Base-by-base conservation (phyloP, 345 rosid genomes). In the Gossypium stocksii region DNA sequence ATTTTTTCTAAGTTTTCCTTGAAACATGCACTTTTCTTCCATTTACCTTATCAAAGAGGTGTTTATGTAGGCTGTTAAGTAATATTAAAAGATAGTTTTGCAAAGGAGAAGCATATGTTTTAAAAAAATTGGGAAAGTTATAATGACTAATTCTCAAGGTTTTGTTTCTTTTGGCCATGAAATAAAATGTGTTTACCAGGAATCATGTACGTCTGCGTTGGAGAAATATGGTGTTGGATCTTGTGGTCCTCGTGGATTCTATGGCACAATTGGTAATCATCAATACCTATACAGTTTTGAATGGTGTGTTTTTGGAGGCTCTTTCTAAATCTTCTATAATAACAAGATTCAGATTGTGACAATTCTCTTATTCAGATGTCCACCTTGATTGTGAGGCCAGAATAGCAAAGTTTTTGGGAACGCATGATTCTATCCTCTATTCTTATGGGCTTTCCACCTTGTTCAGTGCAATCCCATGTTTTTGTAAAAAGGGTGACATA, bases 201-300 rank as follows among this genome's bases (percentile, higher is more conserved):
- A 91, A 70, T 93, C 99, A 22, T 90, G 98, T 80, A 91, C 92
- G 44, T 81, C 92, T 59, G 85, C 98, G 14, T 67, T 96, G 90
- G 90, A 87, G 87, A 96, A 96, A 85, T 96, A 96, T 83, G 98
- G 98, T 53, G 98, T 96, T 51, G 97, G 99, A 80, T 96, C 99
- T 64, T 96, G 98, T 77, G 98, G 99, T 51, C 97, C 99, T 83
- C 98, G 97, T 83, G 90, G 91, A 12, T 93, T 96, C 86, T 93
- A 91, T 77, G 99, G 99, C 70, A 96, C 99, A n/a, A 91, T 93
- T 76, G 98, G 98, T 91, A 79, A 86, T 84, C 38, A n/a, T 68
- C 27, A 66, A 57, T 17, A 6, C 25, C 71, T 2, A 57, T 9
- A 9, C 74, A n/a, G 8, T 25, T 76, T 73, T 58, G 49, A 59